Conservation (phyloP, 768 basidiomycete species). For the Nidularia sp. region DNA sequence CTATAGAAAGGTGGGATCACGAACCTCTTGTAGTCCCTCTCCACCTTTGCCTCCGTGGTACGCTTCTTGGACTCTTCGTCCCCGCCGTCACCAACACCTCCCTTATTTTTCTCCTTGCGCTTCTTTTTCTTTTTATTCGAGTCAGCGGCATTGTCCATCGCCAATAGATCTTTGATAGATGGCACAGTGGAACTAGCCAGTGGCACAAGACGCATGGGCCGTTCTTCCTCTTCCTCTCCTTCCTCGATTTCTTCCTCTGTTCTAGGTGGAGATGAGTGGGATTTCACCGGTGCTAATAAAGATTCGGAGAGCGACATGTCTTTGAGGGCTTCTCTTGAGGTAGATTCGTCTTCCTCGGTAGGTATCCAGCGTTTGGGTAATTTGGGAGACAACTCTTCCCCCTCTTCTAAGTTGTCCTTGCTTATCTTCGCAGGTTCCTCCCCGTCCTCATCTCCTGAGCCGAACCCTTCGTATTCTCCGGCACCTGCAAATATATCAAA, state of each 20-base stretch:
- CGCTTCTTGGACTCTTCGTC: slow-evolving; percentile 30
- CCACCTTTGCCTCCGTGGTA: slow-evolving; percentile 41
- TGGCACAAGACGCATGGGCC: slow-evolving; percentile 58
- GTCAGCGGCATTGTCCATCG: slow-evolving; percentile 66
- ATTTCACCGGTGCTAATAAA: slow-evolving; percentile 4
- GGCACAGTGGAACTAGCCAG: slow-evolving; percentile 78
- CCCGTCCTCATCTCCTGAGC: slow-evolving; percentile 49
- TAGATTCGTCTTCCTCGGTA: slow-evolving; percentile 29
- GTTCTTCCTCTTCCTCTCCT: slow-evolving; percentile 38
- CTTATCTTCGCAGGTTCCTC: slow-evolving; percentile 24
- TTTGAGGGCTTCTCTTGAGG: slow-evolving; percentile 5
- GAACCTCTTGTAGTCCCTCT: slow-evolving; percentile 57
- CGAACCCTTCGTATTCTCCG: slow-evolving; percentile 77
- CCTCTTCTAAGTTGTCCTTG: slow-evolving; percentile 9
- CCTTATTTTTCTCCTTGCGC: slow-evolving; percentile 72
- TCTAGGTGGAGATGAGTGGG: slow-evolving; percentile 11
- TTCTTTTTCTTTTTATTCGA: slow-evolving; percentile 66
- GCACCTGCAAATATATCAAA: slow-evolving; percentile 87
- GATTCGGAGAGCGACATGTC: slow-evolving; percentile 5
- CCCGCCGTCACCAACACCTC: slow-evolving; percentile 8
- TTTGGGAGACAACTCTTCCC: slow-evolving; percentile 1
- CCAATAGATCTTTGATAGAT: slow-evolving; percentile 79
- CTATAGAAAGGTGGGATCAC: slow-evolving; percentile 9
- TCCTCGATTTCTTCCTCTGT: slow-evolving; percentile 22
- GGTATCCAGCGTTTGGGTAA: slow-evolving; percentile 37